Base-by-base conservation (phyloP, 2,329 filamentous ascomycete genomes). In the Fusarium citri region DNA sequence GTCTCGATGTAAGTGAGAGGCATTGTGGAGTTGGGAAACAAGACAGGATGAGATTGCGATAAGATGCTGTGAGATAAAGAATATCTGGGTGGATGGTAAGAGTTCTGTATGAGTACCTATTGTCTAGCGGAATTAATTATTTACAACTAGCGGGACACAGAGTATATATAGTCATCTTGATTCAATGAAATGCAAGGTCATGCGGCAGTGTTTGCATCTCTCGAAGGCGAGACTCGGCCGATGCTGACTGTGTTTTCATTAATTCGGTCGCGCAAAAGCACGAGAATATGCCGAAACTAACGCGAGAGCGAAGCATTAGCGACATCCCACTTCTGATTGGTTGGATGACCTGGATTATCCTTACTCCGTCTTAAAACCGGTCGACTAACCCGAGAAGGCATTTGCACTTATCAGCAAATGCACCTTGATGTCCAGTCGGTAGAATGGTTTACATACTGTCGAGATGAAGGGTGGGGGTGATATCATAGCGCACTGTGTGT, bases 1-100 rank as follows among this genome's bases (percentile, higher is more conserved):
- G 54, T 68, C n/a, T 70, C 66, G 18, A 70, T 56, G 16, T 41
- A 67, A n/a, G 45, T 51, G 34, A 67, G 14, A 28, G 67, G 22
- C 67, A 71, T 71, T 18, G 7, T n/a, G 37, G 10, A 1, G 8
- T 15, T 23, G 3, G 25, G 22, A 45, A 49, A 9, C 7, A 5
- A 8, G 14, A 9, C 7, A 5, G 7, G 14, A 16, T 9, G 22
- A 40, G 8, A 25, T 47, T 3, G 14, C 12, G 20, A 26, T 26
- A n/a, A 25, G 12, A n/a, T 18, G 2, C 5, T 8, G 6, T 3
- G 12, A 60, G 30, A 10, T 1, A n/a, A 15, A 1, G 15, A 6
- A 9, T 26, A 7, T 46, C 22, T 3, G 2, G 7, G 9, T 20
- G 3, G 7, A 26, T 11, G 10, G 6, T 31, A 14, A 15, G 1